Evolutionary conservation across 2,329 filamentous ascomycete species (phyloP).

Genomic region (Phaeoacremonium minimum): DNA sequence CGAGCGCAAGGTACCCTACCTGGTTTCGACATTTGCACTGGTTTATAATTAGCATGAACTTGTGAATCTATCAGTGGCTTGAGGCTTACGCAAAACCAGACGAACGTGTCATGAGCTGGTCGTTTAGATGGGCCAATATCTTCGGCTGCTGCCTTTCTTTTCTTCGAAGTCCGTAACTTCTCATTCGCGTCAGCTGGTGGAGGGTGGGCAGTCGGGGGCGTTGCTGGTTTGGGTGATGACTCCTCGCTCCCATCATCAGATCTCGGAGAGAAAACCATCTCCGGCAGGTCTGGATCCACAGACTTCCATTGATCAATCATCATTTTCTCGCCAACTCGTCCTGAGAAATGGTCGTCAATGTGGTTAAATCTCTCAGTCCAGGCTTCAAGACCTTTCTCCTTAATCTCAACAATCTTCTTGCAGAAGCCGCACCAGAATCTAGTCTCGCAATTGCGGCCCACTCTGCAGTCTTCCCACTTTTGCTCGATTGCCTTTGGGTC

Average conservation of each 20-base stretch:
- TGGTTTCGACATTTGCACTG: no score
- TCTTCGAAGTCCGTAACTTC: no score
- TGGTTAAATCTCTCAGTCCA: constrained; percentile 57
- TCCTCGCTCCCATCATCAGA: constrained; percentile 4
- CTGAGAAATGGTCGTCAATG: constrained; percentile 68
- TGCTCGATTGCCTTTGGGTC: constrained; percentile 27
- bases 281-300: constrained; percentile 20
- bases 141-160: neutral
- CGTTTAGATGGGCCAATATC: neutral
- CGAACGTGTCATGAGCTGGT: neutral
- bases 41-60: no score
- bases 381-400: constrained; percentile 44
- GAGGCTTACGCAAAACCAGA: neutral
- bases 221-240: constrained; percentile 3
- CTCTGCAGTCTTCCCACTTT: constrained; percentile 48
- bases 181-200: no score
- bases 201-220: constrained; percentile 4
- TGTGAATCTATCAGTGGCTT: no score
- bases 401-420: constrained; percentile 45
- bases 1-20: no score
- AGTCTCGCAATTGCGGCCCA: constrained; percentile 60
- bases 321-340: constrained; percentile 34
- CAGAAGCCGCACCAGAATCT: constrained; percentile 92
- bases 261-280: constrained; percentile 3
- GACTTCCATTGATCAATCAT: constrained; percentile 53